Evolutionary conservation across 768 basidiomycete species (phyloP).

Genomic region (Gymnopilus junonius): DNA sequence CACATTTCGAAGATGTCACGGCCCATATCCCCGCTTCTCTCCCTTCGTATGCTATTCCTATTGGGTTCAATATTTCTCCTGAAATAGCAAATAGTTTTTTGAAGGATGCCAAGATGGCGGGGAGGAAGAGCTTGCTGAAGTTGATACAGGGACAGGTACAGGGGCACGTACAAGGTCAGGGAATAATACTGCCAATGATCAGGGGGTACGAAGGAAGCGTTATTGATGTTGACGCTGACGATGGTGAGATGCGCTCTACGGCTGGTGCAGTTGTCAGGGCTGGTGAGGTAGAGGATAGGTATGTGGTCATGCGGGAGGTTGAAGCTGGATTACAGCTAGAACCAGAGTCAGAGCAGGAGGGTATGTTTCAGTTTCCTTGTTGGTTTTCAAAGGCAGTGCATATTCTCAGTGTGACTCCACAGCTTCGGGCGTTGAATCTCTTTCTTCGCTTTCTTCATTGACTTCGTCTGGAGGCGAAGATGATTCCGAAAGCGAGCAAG

Average conservation of each 20-base stretch:
- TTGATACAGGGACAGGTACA: neutral
- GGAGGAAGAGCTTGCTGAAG: neutral
- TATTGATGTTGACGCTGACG: neutral
- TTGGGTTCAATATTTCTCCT: neutral
- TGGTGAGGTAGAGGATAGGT: neutral
- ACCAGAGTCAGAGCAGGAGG: neutral
- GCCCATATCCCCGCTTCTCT: neutral
- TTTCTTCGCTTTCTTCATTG: neutral
- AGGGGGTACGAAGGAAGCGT: neutral
- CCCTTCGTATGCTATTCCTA: neutral
- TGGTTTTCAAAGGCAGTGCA: neutral
- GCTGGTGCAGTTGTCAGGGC: neutral
- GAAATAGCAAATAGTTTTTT: neutral
- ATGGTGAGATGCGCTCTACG: neutral
- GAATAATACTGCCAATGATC: neutral
- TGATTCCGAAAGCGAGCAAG: neutral
- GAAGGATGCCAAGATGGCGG: neutral
- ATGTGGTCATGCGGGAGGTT: neutral
- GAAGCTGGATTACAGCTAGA: neutral
- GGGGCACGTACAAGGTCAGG: neutral
- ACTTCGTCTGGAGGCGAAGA: neutral
- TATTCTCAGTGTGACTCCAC: neutral
- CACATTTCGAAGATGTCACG: neutral
- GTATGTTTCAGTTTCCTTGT: neutral
- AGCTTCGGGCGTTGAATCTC: neutral